These are phyloP conservation scores for Cercospora citrullina DNA, from an alignment of 2,329 filamentous ascomycete species.

Conservation along the genomic window DNA sequence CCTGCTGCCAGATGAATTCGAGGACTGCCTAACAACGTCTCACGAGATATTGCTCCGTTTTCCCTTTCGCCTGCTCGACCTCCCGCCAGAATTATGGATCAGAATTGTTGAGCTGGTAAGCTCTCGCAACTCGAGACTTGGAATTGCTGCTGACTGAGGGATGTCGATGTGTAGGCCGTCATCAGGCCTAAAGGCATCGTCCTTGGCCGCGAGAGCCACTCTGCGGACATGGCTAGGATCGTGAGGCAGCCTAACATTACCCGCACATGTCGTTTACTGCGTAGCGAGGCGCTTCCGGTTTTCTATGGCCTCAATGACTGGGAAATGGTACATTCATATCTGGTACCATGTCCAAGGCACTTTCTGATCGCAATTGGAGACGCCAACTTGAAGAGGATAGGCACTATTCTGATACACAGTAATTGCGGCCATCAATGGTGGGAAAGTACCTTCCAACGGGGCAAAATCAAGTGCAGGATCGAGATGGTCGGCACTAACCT, in stretches of 20 bases:
- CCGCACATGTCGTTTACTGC: conserved; percentile 19
- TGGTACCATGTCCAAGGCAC: conserved; percentile 21
- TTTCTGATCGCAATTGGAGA: conserved; percentile 19
- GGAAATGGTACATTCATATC: conserved; percentile 20
- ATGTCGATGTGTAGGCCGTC: conserved; percentile 14
- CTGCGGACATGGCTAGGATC: conserved; percentile 11
- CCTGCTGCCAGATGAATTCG: conserved; percentile 16
- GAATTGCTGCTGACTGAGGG: not conserved
- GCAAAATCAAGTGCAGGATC: conserved; percentile 5
- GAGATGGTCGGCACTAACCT: conserved; percentile 1
- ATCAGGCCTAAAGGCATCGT: conserved; percentile 7
- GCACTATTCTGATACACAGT: conserved; percentile 14
- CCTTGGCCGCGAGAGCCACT: conserved; percentile 16
- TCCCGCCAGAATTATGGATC: conserved; percentile 27
- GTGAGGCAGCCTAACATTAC: conserved; percentile 22
- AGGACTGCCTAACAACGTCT: conserved; percentile 14
- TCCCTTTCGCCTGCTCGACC: conserved; percentile 26
- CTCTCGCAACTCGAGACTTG: not conserved
- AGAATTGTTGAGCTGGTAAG: conserved; percentile 13
- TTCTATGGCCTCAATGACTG: conserved; percentile 21
- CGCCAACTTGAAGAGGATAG: conserved; percentile 11
- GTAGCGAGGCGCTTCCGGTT: conserved; percentile 19
- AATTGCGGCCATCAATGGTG: conserved; percentile 12
- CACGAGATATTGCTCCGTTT: conserved; percentile 14
- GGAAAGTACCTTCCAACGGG: conserved; percentile 6